These are phyloP conservation scores for Chaetomiaceae sp. DNA, from an alignment of 2,329 filamentous ascomycete genomes.

Conservation along the genomic window DNA sequence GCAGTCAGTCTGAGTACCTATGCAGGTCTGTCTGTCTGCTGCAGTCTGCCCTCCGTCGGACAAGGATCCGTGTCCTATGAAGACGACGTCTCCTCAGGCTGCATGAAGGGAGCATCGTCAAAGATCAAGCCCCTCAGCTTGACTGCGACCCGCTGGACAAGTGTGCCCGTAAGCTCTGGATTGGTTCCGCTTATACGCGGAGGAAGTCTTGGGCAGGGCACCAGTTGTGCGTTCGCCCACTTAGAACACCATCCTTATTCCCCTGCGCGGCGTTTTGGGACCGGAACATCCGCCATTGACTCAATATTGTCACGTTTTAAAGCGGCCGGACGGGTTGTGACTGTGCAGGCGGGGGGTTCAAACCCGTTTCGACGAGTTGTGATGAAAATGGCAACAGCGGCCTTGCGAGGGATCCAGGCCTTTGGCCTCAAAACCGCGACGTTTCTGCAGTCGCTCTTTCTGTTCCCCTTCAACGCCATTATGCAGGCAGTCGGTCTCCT, in stretches of 20 bases:
- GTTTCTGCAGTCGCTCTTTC: constrained; percentile 25
- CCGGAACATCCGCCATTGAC: not conserved
- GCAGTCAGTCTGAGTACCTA: too few relatives aligned
- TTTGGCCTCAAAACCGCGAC: constrained; percentile 23
- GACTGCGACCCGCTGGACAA: not conserved
- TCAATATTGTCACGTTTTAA: not conserved
- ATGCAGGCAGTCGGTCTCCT: constrained; percentile 19
- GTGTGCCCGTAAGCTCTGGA: not conserved
- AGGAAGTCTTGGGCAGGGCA: not conserved
- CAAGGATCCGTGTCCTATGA: not conserved
- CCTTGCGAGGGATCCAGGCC: constrained; percentile 20
- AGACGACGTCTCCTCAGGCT: not conserved
- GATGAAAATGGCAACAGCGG: constrained; percentile 24
- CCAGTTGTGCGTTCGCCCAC: not conserved
- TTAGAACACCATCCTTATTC: not conserved
- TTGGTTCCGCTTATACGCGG: not conserved
- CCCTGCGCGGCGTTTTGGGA: not conserved
- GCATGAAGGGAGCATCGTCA: not conserved
- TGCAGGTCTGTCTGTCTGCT: too few relatives aligned
- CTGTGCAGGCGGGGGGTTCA: constrained; percentile 1
- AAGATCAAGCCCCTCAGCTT: not conserved
- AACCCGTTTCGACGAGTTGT: not conserved
- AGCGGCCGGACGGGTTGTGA: constrained; percentile 1
- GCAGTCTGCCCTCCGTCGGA: not conserved
- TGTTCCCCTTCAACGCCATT: constrained; percentile 22